Percentiles rank a stretch among this genome's conserved stretches.
These are phyloP conservation scores for Linaria vulgaris DNA, from an alignment of 257 asterid genomes.

Conservation along the genomic window DNA sequence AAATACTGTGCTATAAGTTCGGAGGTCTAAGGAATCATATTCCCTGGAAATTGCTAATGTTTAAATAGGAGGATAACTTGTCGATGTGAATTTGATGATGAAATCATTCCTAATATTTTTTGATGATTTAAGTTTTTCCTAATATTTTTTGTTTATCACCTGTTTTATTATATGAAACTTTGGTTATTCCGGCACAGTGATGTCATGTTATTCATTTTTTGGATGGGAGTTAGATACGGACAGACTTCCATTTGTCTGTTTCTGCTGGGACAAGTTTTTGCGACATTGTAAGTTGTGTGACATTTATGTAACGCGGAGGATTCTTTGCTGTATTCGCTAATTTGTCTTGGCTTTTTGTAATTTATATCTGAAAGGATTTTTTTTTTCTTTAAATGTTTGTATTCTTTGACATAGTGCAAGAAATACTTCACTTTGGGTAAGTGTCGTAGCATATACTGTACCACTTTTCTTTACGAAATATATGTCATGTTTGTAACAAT, in stretches of 20 bases:
- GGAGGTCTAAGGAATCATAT: neutral
- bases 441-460: no score
- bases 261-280: neutral
- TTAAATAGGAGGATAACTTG: neutral
- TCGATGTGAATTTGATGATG: slow-evolving; percentile 13
- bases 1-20: slow-evolving; percentile 30
- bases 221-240: neutral
- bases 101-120: slow-evolving; percentile 12
- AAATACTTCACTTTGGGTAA: no score
- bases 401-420: no score
- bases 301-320: neutral
- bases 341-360: no score
- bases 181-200: slow-evolving; percentile 22
- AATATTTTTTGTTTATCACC: no score
- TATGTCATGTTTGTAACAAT: no score
- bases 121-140: no score
- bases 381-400: no score
- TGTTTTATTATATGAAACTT: slow-evolving; percentile 20
- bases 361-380: no score
- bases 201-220: slow-evolving; percentile 17
- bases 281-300: neutral
- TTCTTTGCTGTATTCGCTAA: neutral
- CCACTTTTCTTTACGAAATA: no score
- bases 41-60: neutral
- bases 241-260: neutral